Percentiles rank a stretch among this genome's conserved stretches.
These are phyloP conservation scores for Lentinus polychrous DNA, from an alignment of 1,284 basidiomycete species.

Conservation along the genomic window DNA sequence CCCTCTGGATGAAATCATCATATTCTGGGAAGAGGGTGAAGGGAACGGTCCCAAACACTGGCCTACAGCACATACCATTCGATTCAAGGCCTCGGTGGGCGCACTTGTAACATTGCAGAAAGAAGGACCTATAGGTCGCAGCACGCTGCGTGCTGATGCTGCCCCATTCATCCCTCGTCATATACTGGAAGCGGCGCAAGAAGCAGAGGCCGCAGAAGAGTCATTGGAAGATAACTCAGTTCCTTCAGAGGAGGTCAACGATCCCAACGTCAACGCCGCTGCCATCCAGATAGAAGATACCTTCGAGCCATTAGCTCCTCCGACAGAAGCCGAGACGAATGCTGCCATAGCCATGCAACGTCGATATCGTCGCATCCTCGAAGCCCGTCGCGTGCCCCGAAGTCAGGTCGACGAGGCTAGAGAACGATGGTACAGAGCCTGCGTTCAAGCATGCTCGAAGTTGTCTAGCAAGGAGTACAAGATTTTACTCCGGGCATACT, in stretches of 20 bases:
- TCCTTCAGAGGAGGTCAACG: too few species aligned
- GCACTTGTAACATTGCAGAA: slow-evolving; percentile 15
- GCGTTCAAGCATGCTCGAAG: slow-evolving; percentile 23
- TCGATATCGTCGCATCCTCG: slow-evolving; percentile 21
- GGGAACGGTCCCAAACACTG: slow-evolving; percentile 8
- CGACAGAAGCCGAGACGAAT: slow-evolving; percentile 23
- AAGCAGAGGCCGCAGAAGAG: too few species aligned
- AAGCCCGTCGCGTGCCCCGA: too few species aligned
- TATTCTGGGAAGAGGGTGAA: slow-evolving; percentile 21
- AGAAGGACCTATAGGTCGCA: slow-evolving; percentile 1
- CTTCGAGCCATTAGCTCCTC: slow-evolving; percentile 10
- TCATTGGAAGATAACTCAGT: too few species aligned
- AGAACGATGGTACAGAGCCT: slow-evolving; percentile 17
- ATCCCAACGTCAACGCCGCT: slow-evolving; percentile 15
- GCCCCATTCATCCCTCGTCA: slow-evolving; percentile 16
- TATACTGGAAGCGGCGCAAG: too few species aligned
- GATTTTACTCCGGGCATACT: slow-evolving; percentile 41
- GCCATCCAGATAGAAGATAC: slow-evolving; percentile 13
- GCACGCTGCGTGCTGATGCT: slow-evolving; percentile 15
- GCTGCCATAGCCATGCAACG: slow-evolving; percentile 25
- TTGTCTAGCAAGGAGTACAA: slow-evolving; percentile 15
- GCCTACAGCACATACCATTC: slow-evolving; percentile 23
- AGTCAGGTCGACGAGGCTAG: slow-evolving; percentile 1
- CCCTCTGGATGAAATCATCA: slow-evolving; percentile 33
- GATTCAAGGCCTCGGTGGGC: slow-evolving; percentile 25